phyloP scores from a whole-genome alignment of 805 yeast genomes.

The Wilhelminamyces savonicus region DNA sequence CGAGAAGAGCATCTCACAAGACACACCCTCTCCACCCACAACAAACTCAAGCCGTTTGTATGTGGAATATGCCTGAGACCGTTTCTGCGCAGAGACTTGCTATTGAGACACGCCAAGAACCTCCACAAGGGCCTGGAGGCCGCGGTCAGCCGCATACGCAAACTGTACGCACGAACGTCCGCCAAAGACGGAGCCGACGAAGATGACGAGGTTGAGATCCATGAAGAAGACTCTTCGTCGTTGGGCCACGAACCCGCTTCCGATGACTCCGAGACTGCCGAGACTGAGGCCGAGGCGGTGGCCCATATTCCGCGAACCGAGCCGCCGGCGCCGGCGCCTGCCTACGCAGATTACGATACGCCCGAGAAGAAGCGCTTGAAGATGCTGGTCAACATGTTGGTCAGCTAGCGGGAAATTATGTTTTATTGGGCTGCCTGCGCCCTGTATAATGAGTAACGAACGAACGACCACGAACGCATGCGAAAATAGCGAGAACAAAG shows the following conservation, averaged over 20 bases:
- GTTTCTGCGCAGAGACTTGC: slow-evolving; percentile 36
- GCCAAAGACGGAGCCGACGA: slow-evolving; percentile 4
- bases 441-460: no score
- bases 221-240: slow-evolving; percentile 3
- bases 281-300: not conserved
- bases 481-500: no score
- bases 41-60: slow-evolving; percentile 37
- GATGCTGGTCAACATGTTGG: slow-evolving; percentile 38
- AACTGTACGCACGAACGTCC: slow-evolving; percentile 25
- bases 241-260: no score
- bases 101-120: slow-evolving; percentile 39
- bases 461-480: no score
- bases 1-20: slow-evolving; percentile 40
- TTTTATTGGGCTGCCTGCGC: no score
- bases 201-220: slow-evolving; percentile 5
- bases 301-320: no score
- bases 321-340: no score
- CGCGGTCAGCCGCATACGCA: slow-evolving; percentile 38
- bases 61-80: slow-evolving; percentile 41
- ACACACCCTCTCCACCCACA: slow-evolving; percentile 37
- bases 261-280: no score
- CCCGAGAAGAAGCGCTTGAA: slow-evolving; percentile 28
- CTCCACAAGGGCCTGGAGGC: slow-evolving; percentile 37
- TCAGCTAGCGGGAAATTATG: no score
- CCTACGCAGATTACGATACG: slow-evolving; percentile 11